These are phyloP conservation scores for Pugionium cornutum DNA, from an alignment of 345 rosid species.

Conservation along the genomic window DNA sequence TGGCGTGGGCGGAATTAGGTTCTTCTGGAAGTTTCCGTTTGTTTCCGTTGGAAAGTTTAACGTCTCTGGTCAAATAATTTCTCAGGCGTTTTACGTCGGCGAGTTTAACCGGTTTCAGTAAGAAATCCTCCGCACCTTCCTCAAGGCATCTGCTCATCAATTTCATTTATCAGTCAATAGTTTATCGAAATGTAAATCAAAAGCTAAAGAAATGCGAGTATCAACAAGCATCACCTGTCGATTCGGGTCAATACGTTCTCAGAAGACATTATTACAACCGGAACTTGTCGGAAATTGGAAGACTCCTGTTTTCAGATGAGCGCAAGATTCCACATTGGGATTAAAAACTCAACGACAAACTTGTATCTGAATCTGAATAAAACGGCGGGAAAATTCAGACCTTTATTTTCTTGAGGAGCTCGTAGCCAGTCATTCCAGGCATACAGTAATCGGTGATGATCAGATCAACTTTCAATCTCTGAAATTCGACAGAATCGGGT, in stretches of 20 bases:
- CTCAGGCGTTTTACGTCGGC: slow-evolving; percentile 79
- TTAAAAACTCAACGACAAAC: neutral
- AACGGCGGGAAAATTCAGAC: slow-evolving; percentile 39
- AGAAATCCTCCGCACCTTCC: slow-evolving; percentile 93
- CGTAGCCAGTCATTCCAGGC: slow-evolving; percentile 99
- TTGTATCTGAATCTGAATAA: neutral
- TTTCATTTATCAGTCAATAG: too few species aligned
- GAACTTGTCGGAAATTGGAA: slow-evolving; percentile 65
- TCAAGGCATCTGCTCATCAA: slow-evolving; percentile 57
- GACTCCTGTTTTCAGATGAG: slow-evolving; percentile 58
- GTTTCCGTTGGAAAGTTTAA: slow-evolving; percentile 36
- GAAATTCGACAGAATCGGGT: slow-evolving; percentile 11
- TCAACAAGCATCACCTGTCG: slow-evolving; percentile 40
- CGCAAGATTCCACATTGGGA: neutral
- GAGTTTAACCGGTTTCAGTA: slow-evolving; percentile 88
- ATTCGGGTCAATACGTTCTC: slow-evolving; percentile 81
- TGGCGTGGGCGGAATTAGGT: slow-evolving; percentile 31
- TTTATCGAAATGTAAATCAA: too few species aligned
- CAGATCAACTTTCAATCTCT: slow-evolving; percentile 84
- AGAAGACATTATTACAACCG: slow-evolving; percentile 96
- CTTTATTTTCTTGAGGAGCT: slow-evolving; percentile 91
- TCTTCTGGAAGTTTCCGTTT: slow-evolving; percentile 63
- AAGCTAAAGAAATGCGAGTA: too few species aligned
- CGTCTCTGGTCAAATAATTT: slow-evolving; percentile 52
- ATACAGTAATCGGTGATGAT: slow-evolving; percentile 95